phyloP scores from a whole-genome alignment of 2,329 filamentous ascomycete species.

The Thielaviopsis ethacetica region DNA sequence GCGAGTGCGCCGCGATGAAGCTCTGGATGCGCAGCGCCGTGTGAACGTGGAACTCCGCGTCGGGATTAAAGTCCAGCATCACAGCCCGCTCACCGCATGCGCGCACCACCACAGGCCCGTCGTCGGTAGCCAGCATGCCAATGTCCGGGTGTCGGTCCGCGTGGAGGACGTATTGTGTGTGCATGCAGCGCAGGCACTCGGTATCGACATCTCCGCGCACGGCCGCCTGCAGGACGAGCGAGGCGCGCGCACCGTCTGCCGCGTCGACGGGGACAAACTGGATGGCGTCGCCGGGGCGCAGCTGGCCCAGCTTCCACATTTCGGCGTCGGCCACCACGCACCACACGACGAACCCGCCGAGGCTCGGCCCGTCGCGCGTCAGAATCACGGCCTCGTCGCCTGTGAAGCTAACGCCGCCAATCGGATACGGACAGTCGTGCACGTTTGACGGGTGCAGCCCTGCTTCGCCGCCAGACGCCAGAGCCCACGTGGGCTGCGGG shows the following conservation, averaged over 20 bases:
- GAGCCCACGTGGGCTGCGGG: conserved; percentile 22
- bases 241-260: conserved; percentile 12
- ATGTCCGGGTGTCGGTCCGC: background rate
- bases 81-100: conserved; percentile 21
- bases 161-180: background rate
- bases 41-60: conserved; percentile 18
- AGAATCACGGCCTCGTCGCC: conserved; percentile 26
- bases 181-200: background rate
- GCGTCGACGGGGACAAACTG: conserved; percentile 18
- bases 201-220: background rate
- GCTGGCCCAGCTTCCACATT: conserved; percentile 27
- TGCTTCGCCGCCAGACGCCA: conserved; percentile 21
- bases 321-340: conserved; percentile 23
- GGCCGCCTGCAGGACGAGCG: background rate
- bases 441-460: conserved; percentile 27
- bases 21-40: conserved; percentile 21
- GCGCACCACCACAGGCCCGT: conserved; percentile 14
- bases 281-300: conserved; percentile 23
- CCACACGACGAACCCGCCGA: conserved; percentile 26
- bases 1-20: conserved; percentile 19
- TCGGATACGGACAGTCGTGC: conserved; percentile 23
- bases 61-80: conserved; percentile 20
- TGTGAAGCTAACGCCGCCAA: conserved; percentile 27
- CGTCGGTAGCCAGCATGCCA: background rate
- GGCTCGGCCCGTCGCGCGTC: conserved; percentile 23